A percentile compares a stretch with the other conserved stretches of the same genome.
These are phyloP conservation scores for Pseudopyrenochaeta lycopersici DNA, from an alignment of 2,329 filamentous ascomycete species.

Conservation along the genomic window DNA sequence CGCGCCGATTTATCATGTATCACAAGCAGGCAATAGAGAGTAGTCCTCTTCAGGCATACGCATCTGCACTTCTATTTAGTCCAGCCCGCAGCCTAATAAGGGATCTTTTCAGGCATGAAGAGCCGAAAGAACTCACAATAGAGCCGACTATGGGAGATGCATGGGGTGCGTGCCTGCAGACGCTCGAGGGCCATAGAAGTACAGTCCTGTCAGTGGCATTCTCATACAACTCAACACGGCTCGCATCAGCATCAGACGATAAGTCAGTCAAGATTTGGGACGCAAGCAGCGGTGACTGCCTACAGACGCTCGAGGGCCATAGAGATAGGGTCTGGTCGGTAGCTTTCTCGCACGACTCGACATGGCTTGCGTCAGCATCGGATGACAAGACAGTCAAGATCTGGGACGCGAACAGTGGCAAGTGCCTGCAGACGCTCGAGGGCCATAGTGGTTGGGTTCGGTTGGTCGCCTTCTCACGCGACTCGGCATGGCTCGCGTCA, in stretches of 20 bases:
- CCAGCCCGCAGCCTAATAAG: conserved; percentile 24
- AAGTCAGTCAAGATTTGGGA: no score
- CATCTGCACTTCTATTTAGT: conserved; percentile 32
- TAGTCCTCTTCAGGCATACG: conserved; percentile 35
- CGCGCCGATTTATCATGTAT: background rate
- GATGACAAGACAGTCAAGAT: no score
- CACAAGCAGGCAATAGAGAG: no score
- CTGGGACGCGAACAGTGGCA: conserved; percentile 16
- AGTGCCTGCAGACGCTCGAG: no score
- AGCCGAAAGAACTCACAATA: conserved; percentile 19
- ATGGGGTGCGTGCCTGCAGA: conserved; percentile 11
- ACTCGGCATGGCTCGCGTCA: no score
- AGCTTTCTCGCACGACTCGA: conserved; percentile 32
- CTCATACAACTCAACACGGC: no score
- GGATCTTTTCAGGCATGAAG: conserved; percentile 21
- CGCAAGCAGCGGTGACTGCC: no score
- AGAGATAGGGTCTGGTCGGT: conserved; percentile 19
- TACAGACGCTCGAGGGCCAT: conserved; percentile 33
- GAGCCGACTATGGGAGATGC: conserved; percentile 11
- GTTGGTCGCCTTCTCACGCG: no score
- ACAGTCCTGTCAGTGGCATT: no score
- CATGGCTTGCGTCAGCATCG: conserved; percentile 9
- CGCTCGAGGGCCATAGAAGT: no score
- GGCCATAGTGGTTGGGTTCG: no score
- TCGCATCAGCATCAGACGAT: no score